Conservation (phyloP, 176 grass and related monocot genomes). For the Phyllostachys edulis region DNA sequence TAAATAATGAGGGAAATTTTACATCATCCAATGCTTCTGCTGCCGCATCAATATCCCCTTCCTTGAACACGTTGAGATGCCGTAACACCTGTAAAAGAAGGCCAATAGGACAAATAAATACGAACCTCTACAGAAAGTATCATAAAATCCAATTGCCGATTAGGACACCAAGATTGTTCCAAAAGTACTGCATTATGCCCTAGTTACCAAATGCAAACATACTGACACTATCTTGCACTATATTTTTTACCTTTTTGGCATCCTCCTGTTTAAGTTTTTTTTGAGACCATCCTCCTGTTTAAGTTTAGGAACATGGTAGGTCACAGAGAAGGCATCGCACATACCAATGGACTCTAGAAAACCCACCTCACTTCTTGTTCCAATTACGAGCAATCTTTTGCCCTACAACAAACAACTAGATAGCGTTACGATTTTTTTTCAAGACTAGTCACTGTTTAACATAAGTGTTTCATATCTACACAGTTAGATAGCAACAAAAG, state of each 20-base stretch:
- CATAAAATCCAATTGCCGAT: not conserved
- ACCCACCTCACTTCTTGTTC: slow-evolving; percentile 74
- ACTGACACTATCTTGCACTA: not conserved
- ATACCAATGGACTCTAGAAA: slow-evolving; percentile 91
- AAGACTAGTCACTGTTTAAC: too few relatives aligned
- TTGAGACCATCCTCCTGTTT: slow-evolving; percentile 50
- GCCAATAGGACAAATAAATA: not conserved
- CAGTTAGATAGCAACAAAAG: not conserved
- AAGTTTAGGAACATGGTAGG: slow-evolving; percentile 84
- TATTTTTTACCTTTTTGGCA: slow-evolving; percentile 75
- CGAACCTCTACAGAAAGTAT: not conserved
- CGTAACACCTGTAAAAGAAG: slow-evolving; percentile 57
- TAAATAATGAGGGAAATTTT: slow-evolving; percentile 15
- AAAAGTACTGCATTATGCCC: not conserved
- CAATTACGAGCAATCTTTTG: slow-evolving; percentile 73
- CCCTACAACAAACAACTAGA: slow-evolving; percentile 40
- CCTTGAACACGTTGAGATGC: slow-evolving; percentile 69
- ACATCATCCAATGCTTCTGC: slow-evolving; percentile 81
- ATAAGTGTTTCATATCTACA: not conserved
- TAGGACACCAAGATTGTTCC: not conserved
- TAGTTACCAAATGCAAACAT: too few relatives aligned
- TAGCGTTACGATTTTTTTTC: not conserved
- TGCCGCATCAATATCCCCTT: slow-evolving; percentile 64
- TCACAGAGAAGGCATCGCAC: slow-evolving; percentile 75
- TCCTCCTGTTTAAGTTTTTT: slow-evolving; percentile 63